Percentiles rank a stretch among this genome's conserved stretches.
Evolutionary conservation across 1,284 basidiomycete species (phyloP).

Genomic region (Ustilago curta): DNA sequence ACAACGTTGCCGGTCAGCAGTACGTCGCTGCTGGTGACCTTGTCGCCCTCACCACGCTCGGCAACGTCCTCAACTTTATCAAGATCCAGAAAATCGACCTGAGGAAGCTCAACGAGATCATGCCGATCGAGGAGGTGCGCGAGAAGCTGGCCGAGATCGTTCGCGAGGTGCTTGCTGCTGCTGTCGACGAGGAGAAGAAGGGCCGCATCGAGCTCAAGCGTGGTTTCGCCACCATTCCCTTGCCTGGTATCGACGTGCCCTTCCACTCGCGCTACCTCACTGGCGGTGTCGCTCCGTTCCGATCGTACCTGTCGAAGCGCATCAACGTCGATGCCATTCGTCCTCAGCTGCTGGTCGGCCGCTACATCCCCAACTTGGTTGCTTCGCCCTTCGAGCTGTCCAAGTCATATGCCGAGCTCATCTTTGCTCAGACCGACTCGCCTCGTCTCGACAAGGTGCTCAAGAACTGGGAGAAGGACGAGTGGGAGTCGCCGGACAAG

Average conservation of each 20-base stretch:
- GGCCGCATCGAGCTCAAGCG: constrained; percentile 95
- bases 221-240: constrained; percentile 77
- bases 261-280: constrained; percentile 96
- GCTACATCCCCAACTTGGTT: constrained; percentile 95
- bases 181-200: constrained; percentile 80
- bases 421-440: constrained; percentile 75
- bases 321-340: constrained; percentile 80
- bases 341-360: constrained; percentile 79
- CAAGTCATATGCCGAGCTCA: constrained; percentile 90
- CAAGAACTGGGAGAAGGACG: constrained; percentile 90
- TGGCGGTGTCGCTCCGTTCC: constrained; percentile 98
- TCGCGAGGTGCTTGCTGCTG: constrained; percentile 81
- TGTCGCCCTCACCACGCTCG: constrained; percentile 89
- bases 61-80: constrained; percentile 94
- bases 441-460: constrained; percentile 92
- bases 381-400: constrained; percentile 93
- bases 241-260: constrained; percentile 95
- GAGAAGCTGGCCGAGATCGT: constrained; percentile 92
- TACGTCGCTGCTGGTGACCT: constrained; percentile 94
- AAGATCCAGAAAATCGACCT: constrained; percentile 98
- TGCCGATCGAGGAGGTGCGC: constrained; percentile 86
- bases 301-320: constrained; percentile 95
- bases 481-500: constrained; percentile 83
- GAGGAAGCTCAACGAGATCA: constrained; percentile 84
- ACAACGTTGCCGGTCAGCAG: constrained; percentile 86